Conservation (phyloP, 176 grass and related monocot genomes). For the Lolium perenne region DNA sequence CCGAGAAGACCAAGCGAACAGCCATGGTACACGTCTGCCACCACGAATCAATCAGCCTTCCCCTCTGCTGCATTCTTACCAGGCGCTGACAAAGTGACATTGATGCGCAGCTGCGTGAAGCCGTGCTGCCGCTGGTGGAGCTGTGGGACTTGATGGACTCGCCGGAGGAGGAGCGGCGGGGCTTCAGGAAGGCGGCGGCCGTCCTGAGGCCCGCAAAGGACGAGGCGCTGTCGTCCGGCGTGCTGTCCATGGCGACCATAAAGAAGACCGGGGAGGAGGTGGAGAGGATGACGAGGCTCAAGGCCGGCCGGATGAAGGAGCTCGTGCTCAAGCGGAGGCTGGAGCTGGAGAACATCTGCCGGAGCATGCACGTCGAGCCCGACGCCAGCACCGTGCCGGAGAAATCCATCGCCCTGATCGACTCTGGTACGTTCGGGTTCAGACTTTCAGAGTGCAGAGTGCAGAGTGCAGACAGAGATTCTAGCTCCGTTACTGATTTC, state of each 20-base stretch:
- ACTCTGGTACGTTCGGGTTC: slow-evolving; percentile 53
- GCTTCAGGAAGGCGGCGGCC: slow-evolving; percentile 50
- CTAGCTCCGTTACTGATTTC: neutral
- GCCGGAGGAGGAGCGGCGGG: slow-evolving; percentile 58
- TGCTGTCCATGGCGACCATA: slow-evolving; percentile 49
- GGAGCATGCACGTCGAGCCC: slow-evolving; percentile 66
- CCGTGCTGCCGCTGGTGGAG: slow-evolving; percentile 48
- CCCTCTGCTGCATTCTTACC: neutral
- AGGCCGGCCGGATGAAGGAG: slow-evolving; percentile 71
- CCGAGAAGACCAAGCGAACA: slow-evolving; percentile 53
- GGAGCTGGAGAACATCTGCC: slow-evolving; percentile 70
- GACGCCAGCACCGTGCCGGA: slow-evolving; percentile 65
- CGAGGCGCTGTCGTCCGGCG: slow-evolving; percentile 43
- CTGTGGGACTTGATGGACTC: slow-evolving; percentile 74
- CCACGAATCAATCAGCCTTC: neutral
- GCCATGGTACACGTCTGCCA: slow-evolving; percentile 32
- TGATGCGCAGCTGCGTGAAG: slow-evolving; percentile 47
- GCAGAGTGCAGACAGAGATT: too few relatives aligned
- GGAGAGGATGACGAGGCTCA: slow-evolving; percentile 60
- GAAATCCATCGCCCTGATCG: slow-evolving; percentile 62
- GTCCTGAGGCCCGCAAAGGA: slow-evolving; percentile 36
- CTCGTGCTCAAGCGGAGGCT: slow-evolving; percentile 63
- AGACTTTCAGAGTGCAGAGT: neutral
- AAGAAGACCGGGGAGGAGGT: slow-evolving; percentile 65
- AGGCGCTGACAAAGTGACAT: neutral